Percentiles rank a stretch among this genome's conserved stretches.
Evolutionary conservation across 1,284 basidiomycete species (phyloP).

Genomic region (Phylloboletellus chloephorus): DNA sequence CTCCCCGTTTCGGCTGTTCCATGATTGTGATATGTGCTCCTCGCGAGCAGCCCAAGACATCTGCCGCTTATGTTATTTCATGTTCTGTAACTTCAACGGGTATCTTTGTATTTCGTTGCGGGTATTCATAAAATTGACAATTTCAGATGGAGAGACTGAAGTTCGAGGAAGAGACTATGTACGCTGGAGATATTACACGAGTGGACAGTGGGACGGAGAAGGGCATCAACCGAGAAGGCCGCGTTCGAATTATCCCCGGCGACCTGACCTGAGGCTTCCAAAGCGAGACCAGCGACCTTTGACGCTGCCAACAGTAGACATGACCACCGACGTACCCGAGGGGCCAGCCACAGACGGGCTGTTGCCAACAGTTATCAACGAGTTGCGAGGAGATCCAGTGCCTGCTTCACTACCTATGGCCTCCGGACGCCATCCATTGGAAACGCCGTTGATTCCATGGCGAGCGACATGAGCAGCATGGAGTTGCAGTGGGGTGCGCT

Average conservation of each 20-base stretch:
- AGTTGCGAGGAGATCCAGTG: conserved; percentile 61
- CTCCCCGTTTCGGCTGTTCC: not conserved
- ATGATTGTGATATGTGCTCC: conserved; percentile 6
- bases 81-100: conserved; percentile 14
- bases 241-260: conserved; percentile 36
- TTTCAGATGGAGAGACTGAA: not conserved
- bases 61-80: conserved; percentile 9
- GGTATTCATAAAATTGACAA: conserved; percentile 21
- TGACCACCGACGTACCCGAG: conserved; percentile 47
- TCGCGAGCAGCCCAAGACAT: conserved; percentile 13
- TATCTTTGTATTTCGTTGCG: conserved; percentile 22
- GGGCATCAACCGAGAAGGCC: too few relatives aligned
- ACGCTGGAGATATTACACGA: conserved; percentile 8
- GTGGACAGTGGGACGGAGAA: not conserved
- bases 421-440: conserved; percentile 67
- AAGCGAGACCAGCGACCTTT: conserved; percentile 66
- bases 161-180: not conserved
- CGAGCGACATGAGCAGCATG: conserved; percentile 72
- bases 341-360: conserved; percentile 37
- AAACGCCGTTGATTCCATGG: conserved; percentile 74
- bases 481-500: conserved; percentile 70
- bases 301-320: conserved; percentile 51
- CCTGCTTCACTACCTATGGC: conserved; percentile 51
- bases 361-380: conserved; percentile 61
- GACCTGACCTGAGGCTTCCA: conserved; percentile 65